phyloP scores from a whole-genome alignment of 2,329 filamentous ascomycete species.

The Ciborinia camelliae region DNA sequence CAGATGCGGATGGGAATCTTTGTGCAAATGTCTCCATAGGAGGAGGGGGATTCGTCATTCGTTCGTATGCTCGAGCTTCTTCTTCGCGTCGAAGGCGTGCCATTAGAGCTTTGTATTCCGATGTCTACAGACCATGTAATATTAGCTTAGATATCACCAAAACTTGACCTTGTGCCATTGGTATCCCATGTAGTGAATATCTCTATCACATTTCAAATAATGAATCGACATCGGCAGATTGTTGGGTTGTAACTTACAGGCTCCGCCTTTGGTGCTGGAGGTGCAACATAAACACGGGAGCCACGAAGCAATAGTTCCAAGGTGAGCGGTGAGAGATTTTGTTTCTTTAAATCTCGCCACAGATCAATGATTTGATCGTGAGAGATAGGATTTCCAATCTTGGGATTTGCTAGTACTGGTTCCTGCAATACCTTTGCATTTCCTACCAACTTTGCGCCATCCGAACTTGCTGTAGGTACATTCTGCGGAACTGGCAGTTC shows the following conservation, averaged over 20 bases:
- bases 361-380: conserved; percentile 66
- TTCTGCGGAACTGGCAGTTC: neutral
- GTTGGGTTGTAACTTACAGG: conserved; percentile 53
- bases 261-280: conserved; percentile 74
- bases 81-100: conserved; percentile 76
- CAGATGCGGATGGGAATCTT: conserved; percentile 52
- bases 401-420: conserved; percentile 44
- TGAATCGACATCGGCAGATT: neutral
- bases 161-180: too few species aligned
- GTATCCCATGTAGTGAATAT: neutral
- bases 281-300: conserved; percentile 69
- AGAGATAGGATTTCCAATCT: conserved; percentile 64
- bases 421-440: conserved; percentile 36
- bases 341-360: conserved; percentile 49
- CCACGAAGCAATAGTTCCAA: conserved; percentile 72
- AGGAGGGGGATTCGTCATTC: conserved; percentile 65
- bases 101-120: conserved; percentile 87
- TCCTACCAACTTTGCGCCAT: neutral
- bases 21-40: conserved; percentile 57
- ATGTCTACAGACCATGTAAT: conserved; percentile 48
- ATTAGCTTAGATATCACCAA: conserved; percentile 18
- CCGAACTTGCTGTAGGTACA: neutral
- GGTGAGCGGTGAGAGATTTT: conserved; percentile 41
- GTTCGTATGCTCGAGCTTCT: conserved; percentile 77
- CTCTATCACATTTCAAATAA: neutral